These are phyloP conservation scores for Mycena filopes DNA, from an alignment of 768 basidiomycete species.

Conservation along the genomic window DNA sequence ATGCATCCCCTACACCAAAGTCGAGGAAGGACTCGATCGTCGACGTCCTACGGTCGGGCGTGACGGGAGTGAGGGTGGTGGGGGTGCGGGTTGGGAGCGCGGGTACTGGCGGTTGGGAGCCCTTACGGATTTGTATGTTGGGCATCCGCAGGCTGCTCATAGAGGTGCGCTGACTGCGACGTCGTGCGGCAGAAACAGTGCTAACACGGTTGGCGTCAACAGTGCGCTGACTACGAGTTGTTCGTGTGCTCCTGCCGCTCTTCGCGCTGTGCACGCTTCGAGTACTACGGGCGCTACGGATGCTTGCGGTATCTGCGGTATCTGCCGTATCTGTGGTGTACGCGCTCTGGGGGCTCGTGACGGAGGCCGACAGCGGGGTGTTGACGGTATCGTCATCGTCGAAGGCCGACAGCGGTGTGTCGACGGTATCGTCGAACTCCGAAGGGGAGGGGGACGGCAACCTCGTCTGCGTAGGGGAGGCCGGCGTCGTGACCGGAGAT, in stretches of 20 bases:
- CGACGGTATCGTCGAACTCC: slow-evolving; percentile 8
- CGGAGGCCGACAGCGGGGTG: background rate
- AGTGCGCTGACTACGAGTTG: slow-evolving; percentile 37
- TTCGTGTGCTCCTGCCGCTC: slow-evolving; percentile 45
- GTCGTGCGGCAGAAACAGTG: slow-evolving; percentile 71
- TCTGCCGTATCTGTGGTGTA: background rate
- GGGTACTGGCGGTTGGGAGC: slow-evolving; percentile 32
- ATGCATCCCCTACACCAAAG: slow-evolving; percentile 38
- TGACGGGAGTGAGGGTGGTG: slow-evolving; percentile 2
- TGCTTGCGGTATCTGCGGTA: slow-evolving; percentile 49
- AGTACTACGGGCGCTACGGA: slow-evolving; percentile 41
- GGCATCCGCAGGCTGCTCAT: slow-evolving; percentile 76
- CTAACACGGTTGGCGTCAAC: slow-evolving; percentile 46
- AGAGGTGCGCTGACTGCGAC: slow-evolving; percentile 70
- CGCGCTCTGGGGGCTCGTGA: background rate
- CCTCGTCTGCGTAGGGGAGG: slow-evolving; percentile 20
- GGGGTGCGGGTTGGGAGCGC: too few relatives aligned
- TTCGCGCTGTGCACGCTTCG: slow-evolving; percentile 49
- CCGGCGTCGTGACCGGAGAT: background rate
- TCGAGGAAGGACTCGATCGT: slow-evolving; percentile 45
- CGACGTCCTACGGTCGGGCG: slow-evolving; percentile 22
- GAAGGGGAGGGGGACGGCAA: slow-evolving; percentile 26
- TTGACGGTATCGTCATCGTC: background rate
- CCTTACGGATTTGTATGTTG: slow-evolving; percentile 33
- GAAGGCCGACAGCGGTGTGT: background rate